These are phyloP conservation scores for Pseudocercospora macadamiae DNA, from an alignment of 2,329 filamentous ascomycete species.

Conservation along the genomic window DNA sequence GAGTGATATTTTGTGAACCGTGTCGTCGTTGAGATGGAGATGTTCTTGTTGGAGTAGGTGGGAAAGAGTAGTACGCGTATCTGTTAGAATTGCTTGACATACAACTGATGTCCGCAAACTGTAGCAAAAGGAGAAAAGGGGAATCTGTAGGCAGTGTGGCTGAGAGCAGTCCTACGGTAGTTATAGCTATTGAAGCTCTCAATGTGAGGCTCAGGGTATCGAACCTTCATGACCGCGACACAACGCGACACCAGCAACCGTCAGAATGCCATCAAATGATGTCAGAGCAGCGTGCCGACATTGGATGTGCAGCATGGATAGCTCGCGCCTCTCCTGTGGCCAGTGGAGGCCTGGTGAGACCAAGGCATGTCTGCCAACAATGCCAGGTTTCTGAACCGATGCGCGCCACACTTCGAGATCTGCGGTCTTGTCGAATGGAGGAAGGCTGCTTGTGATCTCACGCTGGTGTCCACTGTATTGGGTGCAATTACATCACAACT, in stretches of 20 bases:
- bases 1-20: constrained; percentile 34
- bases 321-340: constrained; percentile 20
- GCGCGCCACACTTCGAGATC: constrained; percentile 17
- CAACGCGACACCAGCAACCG: constrained; percentile 11
- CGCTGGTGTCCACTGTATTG: constrained; percentile 4
- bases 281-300: constrained; percentile 17
- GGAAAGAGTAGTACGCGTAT: constrained; percentile 57
- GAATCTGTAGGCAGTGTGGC: constrained; percentile 23
- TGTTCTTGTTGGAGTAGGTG: constrained; percentile 51
- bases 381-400: constrained; percentile 15
- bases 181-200: constrained; percentile 24
- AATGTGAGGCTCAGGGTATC: constrained; percentile 13
- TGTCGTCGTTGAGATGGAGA: constrained; percentile 42
- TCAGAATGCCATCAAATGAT: constrained; percentile 20
- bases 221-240: constrained; percentile 11
- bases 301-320: constrained; percentile 17
- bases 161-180: constrained; percentile 21
- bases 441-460: not conserved
- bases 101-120: constrained; percentile 36
- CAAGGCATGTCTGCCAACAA: constrained; percentile 12
- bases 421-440: constrained; percentile 15
- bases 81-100: constrained; percentile 53
- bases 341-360: constrained; percentile 3
- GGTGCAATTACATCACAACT: not conserved
- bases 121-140: constrained; percentile 21